phyloP scores from a whole-genome alignment of 805 yeast species.

The Cyberlindnera samutprakarnensis region DNA sequence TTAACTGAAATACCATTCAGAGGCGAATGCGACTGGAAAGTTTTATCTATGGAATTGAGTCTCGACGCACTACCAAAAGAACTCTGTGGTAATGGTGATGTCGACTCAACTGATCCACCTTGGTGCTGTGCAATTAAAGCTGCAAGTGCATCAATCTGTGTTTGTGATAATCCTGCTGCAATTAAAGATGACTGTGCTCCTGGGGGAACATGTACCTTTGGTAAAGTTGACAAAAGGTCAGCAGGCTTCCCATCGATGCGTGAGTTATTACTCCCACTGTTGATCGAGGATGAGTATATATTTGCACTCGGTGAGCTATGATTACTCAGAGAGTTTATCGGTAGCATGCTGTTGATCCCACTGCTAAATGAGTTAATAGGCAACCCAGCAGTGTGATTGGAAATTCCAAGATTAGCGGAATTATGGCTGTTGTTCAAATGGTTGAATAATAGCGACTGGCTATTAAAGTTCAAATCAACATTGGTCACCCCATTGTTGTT shows the following conservation, averaged over 20 bases:
- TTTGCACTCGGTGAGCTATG: conserved; percentile 1
- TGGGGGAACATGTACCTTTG: conserved; percentile 62
- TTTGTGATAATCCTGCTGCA: conserved; percentile 58
- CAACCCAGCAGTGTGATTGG: not conserved
- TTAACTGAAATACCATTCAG: too few species aligned
- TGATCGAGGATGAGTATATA: not conserved
- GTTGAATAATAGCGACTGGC: conserved; percentile 1
- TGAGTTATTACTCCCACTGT: conserved; percentile 2
- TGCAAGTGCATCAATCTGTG: conserved; percentile 67
- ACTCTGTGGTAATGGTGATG: not conserved
- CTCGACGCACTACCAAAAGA: not conserved
- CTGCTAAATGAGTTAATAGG: not conserved
- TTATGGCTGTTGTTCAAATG: not conserved
- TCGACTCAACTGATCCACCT: conserved; percentile 8
- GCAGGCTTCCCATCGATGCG: conserved; percentile 22
- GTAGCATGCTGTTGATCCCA: not conserved
- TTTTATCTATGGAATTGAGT: not conserved
- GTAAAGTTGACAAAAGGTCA: conserved; percentile 36
- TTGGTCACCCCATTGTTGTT: conserved; percentile 1
- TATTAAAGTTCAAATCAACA: not conserved
- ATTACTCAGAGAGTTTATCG: not conserved
- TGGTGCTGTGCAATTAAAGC: conserved; percentile 70
- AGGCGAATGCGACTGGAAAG: not conserved
- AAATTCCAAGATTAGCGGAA: not conserved
- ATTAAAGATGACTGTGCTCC: conserved; percentile 60